Conservation (phyloP, 129 eudicot genomes). For the Centella asiatica region DNA sequence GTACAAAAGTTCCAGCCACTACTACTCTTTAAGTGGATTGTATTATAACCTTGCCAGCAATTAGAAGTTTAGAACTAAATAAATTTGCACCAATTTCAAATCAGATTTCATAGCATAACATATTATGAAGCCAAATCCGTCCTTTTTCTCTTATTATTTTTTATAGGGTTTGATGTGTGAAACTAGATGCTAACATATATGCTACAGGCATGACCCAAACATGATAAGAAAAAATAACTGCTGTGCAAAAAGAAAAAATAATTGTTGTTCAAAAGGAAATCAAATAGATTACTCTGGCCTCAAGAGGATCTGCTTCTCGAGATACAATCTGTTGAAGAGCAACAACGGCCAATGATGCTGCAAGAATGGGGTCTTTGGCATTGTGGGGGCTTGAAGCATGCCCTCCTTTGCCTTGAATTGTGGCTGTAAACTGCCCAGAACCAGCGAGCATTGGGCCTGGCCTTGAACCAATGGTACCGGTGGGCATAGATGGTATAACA, state of each 20-base stretch:
- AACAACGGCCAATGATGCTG: slow-evolving; percentile 50
- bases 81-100: no score
- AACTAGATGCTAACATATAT: no score
- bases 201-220: no score
- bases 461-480: slow-evolving; percentile 46
- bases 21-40: no score
- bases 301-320: slow-evolving; percentile 59
- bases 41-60: no score
- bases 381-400: slow-evolving; percentile 52
- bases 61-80: no score
- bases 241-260: background rate
- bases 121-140: no score
- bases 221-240: no score
- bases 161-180: no score
- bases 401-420: slow-evolving; percentile 49
- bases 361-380: slow-evolving; percentile 48
- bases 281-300: slow-evolving; percentile 44
- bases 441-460: slow-evolving; percentile 62
- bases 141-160: no score
- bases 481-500: slow-evolving; percentile 36
- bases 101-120: no score
- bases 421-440: slow-evolving; percentile 40
- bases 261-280: background rate
- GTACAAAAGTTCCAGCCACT: no score
- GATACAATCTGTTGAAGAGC: slow-evolving; percentile 63